phyloP scores from a whole-genome alignment of 495 filamentous ascomycete genomes.

The Paragyromitra xinjiangensis region DNA sequence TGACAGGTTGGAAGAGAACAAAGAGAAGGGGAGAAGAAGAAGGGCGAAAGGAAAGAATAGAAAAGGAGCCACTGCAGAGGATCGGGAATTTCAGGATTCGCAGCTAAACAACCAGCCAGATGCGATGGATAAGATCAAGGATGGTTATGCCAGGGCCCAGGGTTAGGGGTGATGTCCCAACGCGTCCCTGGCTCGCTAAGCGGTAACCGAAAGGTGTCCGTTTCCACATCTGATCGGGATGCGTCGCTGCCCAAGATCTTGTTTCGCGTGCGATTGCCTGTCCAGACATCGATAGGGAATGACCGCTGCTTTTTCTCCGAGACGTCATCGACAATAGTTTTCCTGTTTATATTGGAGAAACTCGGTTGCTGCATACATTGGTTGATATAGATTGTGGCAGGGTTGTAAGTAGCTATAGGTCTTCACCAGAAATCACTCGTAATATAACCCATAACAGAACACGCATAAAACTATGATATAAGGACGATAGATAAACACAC shows the following conservation, averaged over 20 bases:
- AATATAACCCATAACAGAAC: not conserved
- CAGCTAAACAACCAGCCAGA: slow-evolving; percentile 15
- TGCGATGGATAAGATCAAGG: slow-evolving; percentile 42
- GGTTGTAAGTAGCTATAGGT: not conserved
- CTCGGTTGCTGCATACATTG: not conserved
- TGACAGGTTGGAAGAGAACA: not conserved
- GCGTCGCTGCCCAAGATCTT: not conserved
- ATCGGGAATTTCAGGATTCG: not conserved
- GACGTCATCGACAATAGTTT: not conserved
- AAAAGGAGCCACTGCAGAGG: not conserved
- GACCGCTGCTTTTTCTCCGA: not conserved
- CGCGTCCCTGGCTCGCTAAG: slow-evolving; percentile 8
- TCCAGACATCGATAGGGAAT: not conserved
- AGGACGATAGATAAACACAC: no score
- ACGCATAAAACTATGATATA: not conserved
- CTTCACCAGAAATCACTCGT: slow-evolving; percentile 32
- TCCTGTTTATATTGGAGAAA: not conserved
- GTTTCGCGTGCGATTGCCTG: slow-evolving; percentile 15
- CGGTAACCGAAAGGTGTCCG: slow-evolving; percentile 29
- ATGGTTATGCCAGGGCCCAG: slow-evolving; percentile 5
- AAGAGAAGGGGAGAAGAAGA: not conserved
- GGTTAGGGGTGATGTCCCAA: slow-evolving; percentile 2
- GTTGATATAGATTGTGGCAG: not conserved
- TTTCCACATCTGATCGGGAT: slow-evolving; percentile 6
- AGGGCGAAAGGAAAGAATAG: not conserved